These are phyloP conservation scores for Pythium diclinum DNA, from an alignment of 352 stramenopile species.

Conservation along the genomic window DNA sequence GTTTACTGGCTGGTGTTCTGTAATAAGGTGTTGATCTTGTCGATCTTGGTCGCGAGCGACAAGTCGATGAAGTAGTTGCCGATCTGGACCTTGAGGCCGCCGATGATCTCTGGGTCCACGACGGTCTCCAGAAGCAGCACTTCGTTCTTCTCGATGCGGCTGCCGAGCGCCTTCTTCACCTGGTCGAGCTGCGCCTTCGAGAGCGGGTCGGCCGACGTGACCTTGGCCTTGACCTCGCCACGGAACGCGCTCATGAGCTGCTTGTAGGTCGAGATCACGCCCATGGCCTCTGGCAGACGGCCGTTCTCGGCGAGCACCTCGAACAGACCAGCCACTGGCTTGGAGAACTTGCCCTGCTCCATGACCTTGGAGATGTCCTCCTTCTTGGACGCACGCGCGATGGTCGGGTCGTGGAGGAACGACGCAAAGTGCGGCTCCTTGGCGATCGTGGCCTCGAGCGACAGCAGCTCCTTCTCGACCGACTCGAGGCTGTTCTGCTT, in stretches of 20 bases:
- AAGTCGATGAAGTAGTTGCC: constrained; percentile 98
- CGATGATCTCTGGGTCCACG: constrained; percentile 94
- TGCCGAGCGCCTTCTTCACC: constrained; percentile 91
- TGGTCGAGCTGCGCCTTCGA: constrained; percentile 91
- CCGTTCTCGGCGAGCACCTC: constrained; percentile 96
- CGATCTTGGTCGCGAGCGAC: constrained; percentile 93
- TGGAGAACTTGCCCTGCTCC: constrained; percentile 89
- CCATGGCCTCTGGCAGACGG: constrained; percentile 86
- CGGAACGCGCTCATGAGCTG: constrained; percentile 95
- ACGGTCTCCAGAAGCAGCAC: constrained; percentile 91
- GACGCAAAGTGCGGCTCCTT: constrained; percentile 88
- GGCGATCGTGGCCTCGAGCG: constrained; percentile 72
- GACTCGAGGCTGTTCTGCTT: constrained; percentile 79
- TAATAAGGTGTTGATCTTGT: constrained; percentile 90
- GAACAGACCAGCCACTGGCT: constrained; percentile 94
- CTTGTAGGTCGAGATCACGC: constrained; percentile 88
- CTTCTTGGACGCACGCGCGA: constrained; percentile 93
- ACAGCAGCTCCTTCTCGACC: constrained; percentile 89
- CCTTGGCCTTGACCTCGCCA: constrained; percentile 94
- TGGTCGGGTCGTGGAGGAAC: constrained; percentile 97
- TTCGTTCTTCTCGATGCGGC: constrained; percentile 86
- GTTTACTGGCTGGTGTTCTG: constrained; percentile 48
- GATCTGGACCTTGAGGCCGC: constrained; percentile 96
- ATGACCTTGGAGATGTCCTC: constrained; percentile 90
- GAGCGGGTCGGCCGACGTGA: constrained; percentile 94